Evolutionary conservation across 1,284 basidiomycete species (phyloP).

Genomic region (Cryptococcus floricola): DNA sequence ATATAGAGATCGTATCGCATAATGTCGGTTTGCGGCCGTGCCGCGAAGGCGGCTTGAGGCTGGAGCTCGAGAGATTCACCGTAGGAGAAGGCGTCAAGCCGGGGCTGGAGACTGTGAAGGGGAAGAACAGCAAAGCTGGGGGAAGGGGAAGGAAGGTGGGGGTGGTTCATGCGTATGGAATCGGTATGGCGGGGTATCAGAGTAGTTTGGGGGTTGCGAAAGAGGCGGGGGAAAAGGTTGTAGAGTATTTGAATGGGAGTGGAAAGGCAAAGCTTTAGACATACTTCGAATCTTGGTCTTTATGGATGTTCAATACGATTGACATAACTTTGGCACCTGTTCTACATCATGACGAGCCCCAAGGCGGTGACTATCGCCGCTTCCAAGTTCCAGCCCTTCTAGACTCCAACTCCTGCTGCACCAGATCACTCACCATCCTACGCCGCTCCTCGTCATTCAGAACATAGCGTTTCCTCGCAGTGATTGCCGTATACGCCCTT

Average conservation of each 20-base stretch:
- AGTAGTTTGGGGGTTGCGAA: conserved; percentile 42
- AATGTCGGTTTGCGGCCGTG: conserved; percentile 70
- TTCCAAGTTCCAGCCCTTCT: no score
- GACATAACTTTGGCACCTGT: no score
- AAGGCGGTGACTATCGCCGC: no score
- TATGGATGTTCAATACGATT: no score
- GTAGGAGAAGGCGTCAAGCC: conserved; percentile 39
- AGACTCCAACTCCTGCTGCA: no score
- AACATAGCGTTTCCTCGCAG: no score
- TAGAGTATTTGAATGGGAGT: conserved; percentile 2
- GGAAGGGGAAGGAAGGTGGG: conserved; percentile 52
- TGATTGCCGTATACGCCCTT: no score
- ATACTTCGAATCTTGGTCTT: neutral
- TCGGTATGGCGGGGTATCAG: conserved; percentile 49
- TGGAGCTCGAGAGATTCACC: conserved; percentile 60
- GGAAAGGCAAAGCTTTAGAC: neutral
- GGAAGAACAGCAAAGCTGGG: neutral
- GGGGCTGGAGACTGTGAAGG: neutral
- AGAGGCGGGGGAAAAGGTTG: conserved; percentile 39
- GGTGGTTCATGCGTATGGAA: conserved; percentile 69
- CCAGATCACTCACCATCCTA: no score
- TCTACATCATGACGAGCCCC: no score
- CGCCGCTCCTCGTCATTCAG: no score
- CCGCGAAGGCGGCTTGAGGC: conserved; percentile 62
- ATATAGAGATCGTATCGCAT: conserved; percentile 56